These are phyloP conservation scores for Collybia sp. DNA, from an alignment of 768 basidiomycete genomes.

Conservation along the genomic window DNA sequence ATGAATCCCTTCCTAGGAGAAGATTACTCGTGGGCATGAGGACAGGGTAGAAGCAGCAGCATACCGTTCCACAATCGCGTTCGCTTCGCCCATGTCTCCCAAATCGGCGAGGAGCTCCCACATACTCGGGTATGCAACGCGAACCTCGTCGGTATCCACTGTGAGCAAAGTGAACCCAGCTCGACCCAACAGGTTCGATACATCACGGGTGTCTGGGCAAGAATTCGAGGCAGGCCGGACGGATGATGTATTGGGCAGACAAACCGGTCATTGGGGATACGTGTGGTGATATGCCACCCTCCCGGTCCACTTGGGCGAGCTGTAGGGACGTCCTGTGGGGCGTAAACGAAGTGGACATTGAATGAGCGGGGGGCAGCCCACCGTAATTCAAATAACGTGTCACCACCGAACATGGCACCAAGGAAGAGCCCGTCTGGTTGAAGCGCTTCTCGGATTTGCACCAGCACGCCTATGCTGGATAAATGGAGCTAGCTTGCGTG, in stretches of 20 bases:
- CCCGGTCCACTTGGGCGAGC: slow-evolving; percentile 87
- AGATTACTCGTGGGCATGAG: background rate
- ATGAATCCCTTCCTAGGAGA: slow-evolving; percentile 54
- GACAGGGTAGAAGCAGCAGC: slow-evolving; percentile 8
- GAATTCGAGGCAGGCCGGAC: background rate
- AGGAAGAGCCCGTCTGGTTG: slow-evolving; percentile 92
- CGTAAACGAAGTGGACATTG: slow-evolving; percentile 1
- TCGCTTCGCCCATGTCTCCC: slow-evolving; percentile 95
- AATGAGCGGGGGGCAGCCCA: slow-evolving; percentile 16
- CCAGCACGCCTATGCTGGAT: slow-evolving; percentile 56
- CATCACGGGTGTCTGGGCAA: slow-evolving; percentile 76
- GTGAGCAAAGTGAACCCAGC: slow-evolving; percentile 94
- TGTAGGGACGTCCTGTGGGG: slow-evolving; percentile 78
- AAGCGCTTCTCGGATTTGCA: slow-evolving; percentile 83
- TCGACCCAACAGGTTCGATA: slow-evolving; percentile 87
- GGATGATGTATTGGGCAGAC: slow-evolving; percentile 9
- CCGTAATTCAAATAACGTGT: slow-evolving; percentile 93
- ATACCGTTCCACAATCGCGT: slow-evolving; percentile 83
- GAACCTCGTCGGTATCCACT: slow-evolving; percentile 92
- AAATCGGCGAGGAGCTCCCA: slow-evolving; percentile 95
- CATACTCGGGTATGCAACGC: slow-evolving; percentile 88
- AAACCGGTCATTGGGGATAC: slow-evolving; percentile 96
- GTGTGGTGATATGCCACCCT: slow-evolving; percentile 95
- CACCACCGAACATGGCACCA: slow-evolving; percentile 92
- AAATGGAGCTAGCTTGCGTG: background rate